Evolutionary conservation across 129 eudicot genomes (phyloP), one percentile per base, ranked within the genome.

Genomic region (Lactuca sativa): DNA sequence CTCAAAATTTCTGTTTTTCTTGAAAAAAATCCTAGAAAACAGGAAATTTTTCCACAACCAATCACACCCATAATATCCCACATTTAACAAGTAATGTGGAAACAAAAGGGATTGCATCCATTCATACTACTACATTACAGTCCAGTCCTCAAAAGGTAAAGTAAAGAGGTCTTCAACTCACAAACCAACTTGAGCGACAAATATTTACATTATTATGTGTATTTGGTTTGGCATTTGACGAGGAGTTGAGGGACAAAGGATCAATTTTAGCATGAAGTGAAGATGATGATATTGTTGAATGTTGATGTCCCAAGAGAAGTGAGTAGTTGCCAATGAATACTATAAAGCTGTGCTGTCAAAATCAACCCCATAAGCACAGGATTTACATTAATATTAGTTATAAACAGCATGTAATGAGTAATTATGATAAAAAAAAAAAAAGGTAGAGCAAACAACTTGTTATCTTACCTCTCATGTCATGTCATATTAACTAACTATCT

Each of bases 401-500:
- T 41, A 52, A 52, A 51, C 63, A 62, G 5, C 18, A 37, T 12
- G 44, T 21, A 33, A 32, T 25, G 30, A 25, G 30, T 25, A 25
- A 25, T 25, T 25, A 25, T 25, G 30, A 25, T 25, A 25, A 25
- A 25, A 25, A 18, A n/a, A 40, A 14, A 7, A 62, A 15, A 15
- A 32, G 10, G 7, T 53, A 31, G 3, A 68, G 67, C 31, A n/a
- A 9, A 18, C 11, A 5, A 37, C 21, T 61, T 38, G 40, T 15
- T 10, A 44, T 10, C 40, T 47, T 38, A 78, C 82, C 79, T 30
- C 63, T 61, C 61, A 64, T 67, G 43, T 81, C 66, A 82, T 30
- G 64, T 57, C 54, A 70, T 63, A 37, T 82, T 71, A 82, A 73
- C 81, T 71, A 82, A 73, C 81, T 81, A 73, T 91, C 97, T 61